Percentiles rank a stretch among this genome's conserved stretches.
Conservation (phyloP, 257 asterid genomes). For the Solanum chiquidenum region DNA sequence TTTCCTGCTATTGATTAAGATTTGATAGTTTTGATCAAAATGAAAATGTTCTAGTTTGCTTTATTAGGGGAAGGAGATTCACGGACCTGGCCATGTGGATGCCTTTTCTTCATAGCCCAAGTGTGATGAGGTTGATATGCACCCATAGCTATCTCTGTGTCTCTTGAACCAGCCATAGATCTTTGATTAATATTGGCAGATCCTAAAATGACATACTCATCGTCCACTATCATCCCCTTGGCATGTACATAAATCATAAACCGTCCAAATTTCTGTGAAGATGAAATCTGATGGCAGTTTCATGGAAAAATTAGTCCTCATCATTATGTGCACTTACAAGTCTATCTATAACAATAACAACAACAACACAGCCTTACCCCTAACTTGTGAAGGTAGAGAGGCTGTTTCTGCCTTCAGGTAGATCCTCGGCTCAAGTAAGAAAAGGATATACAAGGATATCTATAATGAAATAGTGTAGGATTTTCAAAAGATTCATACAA, state of each 20-base stretch:
- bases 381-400: neutral
- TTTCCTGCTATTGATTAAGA: neutral
- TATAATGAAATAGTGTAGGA: neutral
- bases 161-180: conserved; percentile 87
- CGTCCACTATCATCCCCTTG: conserved; percentile 82
- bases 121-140: conserved; percentile 74
- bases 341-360: neutral
- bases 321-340: neutral
- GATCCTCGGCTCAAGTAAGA: neutral
- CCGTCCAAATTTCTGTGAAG: conserved; percentile 43
- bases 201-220: conserved; percentile 66
- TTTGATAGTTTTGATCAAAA: neutral
- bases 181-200: conserved; percentile 82
- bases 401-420: neutral
- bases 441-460: neutral
- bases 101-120: conserved; percentile 40
- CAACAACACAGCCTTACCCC: neutral
- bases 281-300: conserved; percentile 15
- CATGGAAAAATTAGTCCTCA: neutral
- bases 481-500: neutral
- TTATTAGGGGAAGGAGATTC: neutral
- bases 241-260: conserved; percentile 83
- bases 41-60: neutral
- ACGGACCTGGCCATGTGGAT: conserved; percentile 66
- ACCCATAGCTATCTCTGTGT: conserved; percentile 88